Evolutionary conservation across 202 grass and related monocot genomes (phyloP), one percentile per base, ranked within the genome.

Genomic region (Panicum hallii): DNA sequence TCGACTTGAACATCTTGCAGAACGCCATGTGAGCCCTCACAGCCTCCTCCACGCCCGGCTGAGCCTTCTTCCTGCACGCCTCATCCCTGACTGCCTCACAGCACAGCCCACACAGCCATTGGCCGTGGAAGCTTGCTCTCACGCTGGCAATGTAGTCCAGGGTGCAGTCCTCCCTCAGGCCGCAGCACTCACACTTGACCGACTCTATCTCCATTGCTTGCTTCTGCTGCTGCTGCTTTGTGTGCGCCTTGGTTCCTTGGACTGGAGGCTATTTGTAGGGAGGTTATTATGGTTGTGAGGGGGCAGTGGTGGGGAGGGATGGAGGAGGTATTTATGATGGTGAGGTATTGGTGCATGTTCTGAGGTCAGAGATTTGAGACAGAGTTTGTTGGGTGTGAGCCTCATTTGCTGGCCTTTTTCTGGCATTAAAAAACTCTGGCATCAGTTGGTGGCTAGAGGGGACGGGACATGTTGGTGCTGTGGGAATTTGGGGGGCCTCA

Each of bases 61-160:
- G 80, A 34, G 81, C 70, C 65, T 91, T 93, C 92, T 66, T 94
- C 63, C 85, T 90, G 79, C 76, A 54, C 5, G 84, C 88, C 68
- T 98, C 95, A 23, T 98, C 91, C 46, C 87, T 89, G 57, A 98
- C 95, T 1, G 89, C 95, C 69, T 98, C 95, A 20, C 90, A 92
- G 87, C 95, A 98, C 32, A 98, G 82, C 68, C 95, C 95, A n/a
- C 95, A 98, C 13, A 98, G 74, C 95, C 95, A 98, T 79, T 85
- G 88, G 69, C 89, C 95, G 5, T 93, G 71, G 71, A 98, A 98
- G 76, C 81, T 81, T 7, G 93, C 89, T 77, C 87, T 90, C 72
- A 98, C 90, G 14, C 85, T 89, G 52, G 84, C 62, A 85, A 98
- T 98, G 91, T 98, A 98, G 58, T 89, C 81, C 52, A 64, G 86